phyloP scores from a whole-genome alignment of 139 green algal genomes.

The Chlorella sp. region DNA sequence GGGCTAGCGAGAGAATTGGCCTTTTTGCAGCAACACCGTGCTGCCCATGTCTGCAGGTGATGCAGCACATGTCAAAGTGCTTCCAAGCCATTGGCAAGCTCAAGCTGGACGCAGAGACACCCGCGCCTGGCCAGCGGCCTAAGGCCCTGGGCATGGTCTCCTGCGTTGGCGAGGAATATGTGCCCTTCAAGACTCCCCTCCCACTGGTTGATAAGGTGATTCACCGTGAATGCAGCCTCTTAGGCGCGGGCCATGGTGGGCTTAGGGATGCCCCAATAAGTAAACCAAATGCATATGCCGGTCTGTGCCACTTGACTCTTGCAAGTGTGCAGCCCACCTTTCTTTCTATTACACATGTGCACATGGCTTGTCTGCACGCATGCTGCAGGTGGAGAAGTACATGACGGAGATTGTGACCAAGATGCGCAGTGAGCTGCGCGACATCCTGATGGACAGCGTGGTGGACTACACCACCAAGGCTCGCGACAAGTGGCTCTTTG shows the following conservation, averaged over 20 bases:
- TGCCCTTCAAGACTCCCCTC: constrained; percentile 61
- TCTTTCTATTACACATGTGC: no score
- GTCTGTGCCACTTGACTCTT: neutral
- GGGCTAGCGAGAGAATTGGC: no score
- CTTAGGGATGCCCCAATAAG: constrained; percentile 4
- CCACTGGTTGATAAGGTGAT: constrained; percentile 75
- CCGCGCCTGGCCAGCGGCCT: constrained; percentile 44
- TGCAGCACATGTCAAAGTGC: constrained; percentile 85
- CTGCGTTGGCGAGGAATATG: constrained; percentile 77
- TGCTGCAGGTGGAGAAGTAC: no score
- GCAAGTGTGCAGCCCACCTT: neutral
- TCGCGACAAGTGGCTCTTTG: constrained; percentile 78
- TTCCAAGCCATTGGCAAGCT: constrained; percentile 85
- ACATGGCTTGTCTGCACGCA: no score
- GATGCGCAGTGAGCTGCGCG: constrained; percentile 77
- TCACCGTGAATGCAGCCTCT: no score
- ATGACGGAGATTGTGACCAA: constrained; percentile 78
- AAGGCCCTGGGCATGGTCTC: constrained; percentile 74
- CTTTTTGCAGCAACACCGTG: no score
- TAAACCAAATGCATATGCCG: no score
- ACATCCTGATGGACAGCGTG: constrained; percentile 55
- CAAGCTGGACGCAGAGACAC: constrained; percentile 61
- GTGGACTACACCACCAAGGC: constrained; percentile 59
- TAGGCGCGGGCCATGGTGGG: no score
- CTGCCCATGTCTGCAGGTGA: constrained; percentile 61